A percentile compares a stretch with the other conserved stretches of the same genome.
Conservation (phyloP, 1,139 yeast species). For the Lodderomyces oxycetoniae region DNA sequence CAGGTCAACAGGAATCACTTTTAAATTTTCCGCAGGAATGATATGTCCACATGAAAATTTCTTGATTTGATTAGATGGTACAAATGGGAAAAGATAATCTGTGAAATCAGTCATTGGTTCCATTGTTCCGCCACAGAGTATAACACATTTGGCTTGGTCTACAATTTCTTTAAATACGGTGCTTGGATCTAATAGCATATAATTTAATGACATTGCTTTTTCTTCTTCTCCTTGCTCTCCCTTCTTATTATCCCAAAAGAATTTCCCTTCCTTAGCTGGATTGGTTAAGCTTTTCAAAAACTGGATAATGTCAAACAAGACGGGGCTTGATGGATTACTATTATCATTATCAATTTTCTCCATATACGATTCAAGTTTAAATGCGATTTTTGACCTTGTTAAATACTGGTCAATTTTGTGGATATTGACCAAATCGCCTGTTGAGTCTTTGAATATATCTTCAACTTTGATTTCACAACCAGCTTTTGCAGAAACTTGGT, state of each 20-base stretch:
- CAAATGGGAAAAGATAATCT: slow-evolving; percentile 61
- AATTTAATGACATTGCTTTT: slow-evolving; percentile 42
- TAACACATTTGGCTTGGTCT: slow-evolving; percentile 62
- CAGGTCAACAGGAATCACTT: slow-evolving; percentile 49
- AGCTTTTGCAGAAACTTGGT: slow-evolving; percentile 28
- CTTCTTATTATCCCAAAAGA: slow-evolving; percentile 54
- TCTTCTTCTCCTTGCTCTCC: slow-evolving; percentile 10
- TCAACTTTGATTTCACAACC: slow-evolving; percentile 52
- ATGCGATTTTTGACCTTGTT: slow-evolving; percentile 69
- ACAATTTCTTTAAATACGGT: slow-evolving; percentile 63
- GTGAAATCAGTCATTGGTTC: slow-evolving; percentile 76
- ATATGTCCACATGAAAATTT: slow-evolving; percentile 80
- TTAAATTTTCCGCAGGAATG: slow-evolving; percentile 65
- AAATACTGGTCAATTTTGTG: slow-evolving; percentile 64
- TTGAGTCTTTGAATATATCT: slow-evolving; percentile 53
- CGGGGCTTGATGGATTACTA: slow-evolving; percentile 41
- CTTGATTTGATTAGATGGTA: slow-evolving; percentile 35
- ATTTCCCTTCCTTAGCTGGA: slow-evolving; percentile 77
- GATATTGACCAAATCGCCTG: slow-evolving; percentile 70
- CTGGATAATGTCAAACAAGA: slow-evolving; percentile 60
- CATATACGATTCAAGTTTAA: slow-evolving; percentile 73
- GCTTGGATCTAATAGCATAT: slow-evolving; percentile 79
- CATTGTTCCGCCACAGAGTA: slow-evolving; percentile 96
- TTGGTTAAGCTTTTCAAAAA: slow-evolving; percentile 66
- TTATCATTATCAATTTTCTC: slow-evolving; percentile 25